Base-by-base conservation (phyloP, 768 basidiomycete genomes). In the Psilocybe cyanescens region DNA sequence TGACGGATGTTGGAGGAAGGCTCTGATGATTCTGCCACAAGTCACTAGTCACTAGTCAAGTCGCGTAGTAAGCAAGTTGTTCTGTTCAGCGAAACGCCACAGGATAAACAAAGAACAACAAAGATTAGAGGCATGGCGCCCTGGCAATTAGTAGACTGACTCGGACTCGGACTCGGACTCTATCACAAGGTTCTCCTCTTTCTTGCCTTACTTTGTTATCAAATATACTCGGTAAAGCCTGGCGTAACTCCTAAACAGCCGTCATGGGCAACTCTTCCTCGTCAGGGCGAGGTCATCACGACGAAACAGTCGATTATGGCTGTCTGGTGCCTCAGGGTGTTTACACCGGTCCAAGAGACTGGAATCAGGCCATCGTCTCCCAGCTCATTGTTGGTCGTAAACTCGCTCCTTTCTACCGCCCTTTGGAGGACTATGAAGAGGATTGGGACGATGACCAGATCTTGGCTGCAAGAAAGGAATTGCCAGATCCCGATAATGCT, bases 351-450 rank as follows among this genome's bases (percentile, higher is more conserved):
- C 78, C 84, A 49, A 83, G 84, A 70, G 96, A 98, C 77, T 98
- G 95, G 90, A 95, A 94, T 72, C 92, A 95, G 67, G 74, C 86
- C 57, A 78, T 92, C 61, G 95, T 97, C 64, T 88, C 91, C 62
- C 89, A 92, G 75, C 85, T 97, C 71, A 95, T 99, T 73, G 79
- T 89, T 69, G 89, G 92, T 67, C 88, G 94, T 73, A 89, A 85
- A 69, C 85, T 99, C 45, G 95, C 96, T 0, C 97, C 97, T 1
- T 99, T 98, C 78, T 99, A 98, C 74, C 86, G 95, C 37, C 97
- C 97, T 11, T 81, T 99, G 47, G 95, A 97, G 72, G 97, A 99
- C 65, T 97, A 92, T 72, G 88, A 91, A 33, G 89, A 91, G 12
- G 83, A 85, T 46, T 98, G 94, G 94, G 89, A 92, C 63, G 90